These are phyloP conservation scores for Brettanomyces nanus DNA, from an alignment of 805 yeast species.

Conservation along the genomic window DNA sequence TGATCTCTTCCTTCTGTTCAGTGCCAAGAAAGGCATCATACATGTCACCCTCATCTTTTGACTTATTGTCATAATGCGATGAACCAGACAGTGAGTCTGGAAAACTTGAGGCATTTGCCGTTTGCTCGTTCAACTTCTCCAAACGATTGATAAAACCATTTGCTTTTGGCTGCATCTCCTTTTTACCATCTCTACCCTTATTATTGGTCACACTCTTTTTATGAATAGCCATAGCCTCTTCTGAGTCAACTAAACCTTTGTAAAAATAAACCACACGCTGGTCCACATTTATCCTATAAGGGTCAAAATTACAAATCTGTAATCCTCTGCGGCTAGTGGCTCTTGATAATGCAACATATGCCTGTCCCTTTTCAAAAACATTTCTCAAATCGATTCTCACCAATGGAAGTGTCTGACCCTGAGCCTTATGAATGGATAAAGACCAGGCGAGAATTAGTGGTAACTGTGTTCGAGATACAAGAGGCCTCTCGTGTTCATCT, in stretches of 20 bases:
- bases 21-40: too few species aligned
- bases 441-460: slow-evolving; percentile 97
- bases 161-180: neutral
- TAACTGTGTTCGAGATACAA: slow-evolving; percentile 70
- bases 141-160: neutral
- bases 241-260: slow-evolving; percentile 32
- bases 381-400: slow-evolving; percentile 69
- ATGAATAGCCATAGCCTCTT: slow-evolving; percentile 16
- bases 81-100: too few species aligned
- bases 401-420: slow-evolving; percentile 78
- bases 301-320: slow-evolving; percentile 69
- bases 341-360: slow-evolving; percentile 90
- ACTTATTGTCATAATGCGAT: too few species aligned
- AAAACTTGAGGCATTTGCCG: slow-evolving; percentile 1
- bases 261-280: slow-evolving; percentile 67
- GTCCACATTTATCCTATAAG: slow-evolving; percentile 58
- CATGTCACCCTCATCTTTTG: too few species aligned
- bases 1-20: too few species aligned
- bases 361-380: slow-evolving; percentile 89
- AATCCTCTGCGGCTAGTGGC: slow-evolving; percentile 73
- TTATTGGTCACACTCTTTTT: slow-evolving; percentile 4
- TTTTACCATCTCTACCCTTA: slow-evolving; percentile 1
- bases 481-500: slow-evolving; percentile 58
- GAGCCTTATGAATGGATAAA: slow-evolving; percentile 89
- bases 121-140: neutral